Evolutionary conservation across 345 rosid genomes (phyloP).

Genomic region (Aquilaria malaccensis): DNA sequence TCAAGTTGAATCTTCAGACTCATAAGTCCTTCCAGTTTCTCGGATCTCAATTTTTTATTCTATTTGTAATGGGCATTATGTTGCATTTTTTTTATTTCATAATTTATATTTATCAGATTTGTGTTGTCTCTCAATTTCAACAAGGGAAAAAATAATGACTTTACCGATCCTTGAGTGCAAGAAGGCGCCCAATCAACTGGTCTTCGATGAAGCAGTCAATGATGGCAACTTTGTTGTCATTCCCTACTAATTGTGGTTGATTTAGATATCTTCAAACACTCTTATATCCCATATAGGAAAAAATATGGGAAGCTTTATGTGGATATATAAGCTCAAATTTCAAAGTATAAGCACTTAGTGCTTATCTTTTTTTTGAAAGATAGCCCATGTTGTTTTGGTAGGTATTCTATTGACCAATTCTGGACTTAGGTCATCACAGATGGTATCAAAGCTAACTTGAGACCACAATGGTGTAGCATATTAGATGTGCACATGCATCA

Average conservation of each 20-base stretch:
- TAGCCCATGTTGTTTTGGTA: too few species aligned
- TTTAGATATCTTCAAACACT: too few species aligned
- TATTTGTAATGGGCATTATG: slow-evolving; percentile 1
- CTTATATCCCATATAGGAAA: too few species aligned
- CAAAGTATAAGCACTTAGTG: too few species aligned
- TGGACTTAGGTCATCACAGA: too few species aligned
- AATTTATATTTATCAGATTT: slow-evolving; percentile 2
- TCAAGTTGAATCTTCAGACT: slow-evolving; percentile 79
- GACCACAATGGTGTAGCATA: too few species aligned
- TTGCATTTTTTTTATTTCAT: not conserved
- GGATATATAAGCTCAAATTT: too few species aligned
- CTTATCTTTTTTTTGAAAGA: too few species aligned
- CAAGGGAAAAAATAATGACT: slow-evolving; percentile 80
- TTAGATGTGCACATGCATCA: too few species aligned
- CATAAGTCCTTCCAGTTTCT: slow-evolving; percentile 34
- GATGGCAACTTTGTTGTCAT: slow-evolving; percentile 92
- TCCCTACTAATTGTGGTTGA: slow-evolving; percentile 23
- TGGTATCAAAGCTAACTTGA: too few species aligned
- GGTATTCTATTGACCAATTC: too few species aligned
- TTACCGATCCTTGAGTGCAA: slow-evolving; percentile 80
- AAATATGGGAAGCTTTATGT: too few species aligned
- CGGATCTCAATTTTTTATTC: slow-evolving; percentile 27
- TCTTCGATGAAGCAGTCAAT: slow-evolving; percentile 82
- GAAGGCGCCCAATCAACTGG: slow-evolving; percentile 80
- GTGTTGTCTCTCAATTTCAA: slow-evolving; percentile 18